Conservation (phyloP, 768 basidiomycete genomes). For the Heimioporus sp. region DNA sequence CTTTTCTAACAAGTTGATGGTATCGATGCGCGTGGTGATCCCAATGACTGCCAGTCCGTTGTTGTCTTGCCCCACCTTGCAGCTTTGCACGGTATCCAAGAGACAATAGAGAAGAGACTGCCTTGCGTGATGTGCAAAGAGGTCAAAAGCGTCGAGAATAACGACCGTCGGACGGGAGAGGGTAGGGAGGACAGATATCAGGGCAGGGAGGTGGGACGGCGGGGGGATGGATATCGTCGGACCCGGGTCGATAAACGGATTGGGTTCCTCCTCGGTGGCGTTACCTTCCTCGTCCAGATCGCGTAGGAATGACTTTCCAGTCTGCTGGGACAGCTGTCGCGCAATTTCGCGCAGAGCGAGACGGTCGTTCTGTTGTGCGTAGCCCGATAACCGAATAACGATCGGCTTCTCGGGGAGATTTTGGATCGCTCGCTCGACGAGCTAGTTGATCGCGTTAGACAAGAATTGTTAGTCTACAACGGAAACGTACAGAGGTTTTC, state of each 20-base stretch:
- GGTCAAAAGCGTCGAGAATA: constrained; percentile 88
- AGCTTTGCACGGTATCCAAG: constrained; percentile 89
- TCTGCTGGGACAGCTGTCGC: constrained; percentile 75
- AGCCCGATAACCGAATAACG: constrained; percentile 79
- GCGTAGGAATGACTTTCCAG: constrained; percentile 55
- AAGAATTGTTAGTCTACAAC: not conserved
- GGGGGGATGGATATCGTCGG: constrained; percentile 49
- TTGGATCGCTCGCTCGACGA: constrained; percentile 57
- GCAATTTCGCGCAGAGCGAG: constrained; percentile 93
- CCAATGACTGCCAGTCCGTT: constrained; percentile 86
- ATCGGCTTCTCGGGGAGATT: constrained; percentile 53
- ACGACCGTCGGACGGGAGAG: constrained; percentile 79
- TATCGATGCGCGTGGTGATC: constrained; percentile 82
- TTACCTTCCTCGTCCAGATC: constrained; percentile 30
- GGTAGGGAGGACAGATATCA: constrained; percentile 76
- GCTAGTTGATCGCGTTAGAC: constrained; percentile 35
- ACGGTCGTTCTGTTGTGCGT: constrained; percentile 81
- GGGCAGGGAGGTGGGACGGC: constrained; percentile 65
- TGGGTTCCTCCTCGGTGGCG: constrained; percentile 40
- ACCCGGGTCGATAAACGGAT: constrained; percentile 47
- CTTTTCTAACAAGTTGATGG: constrained; percentile 88
- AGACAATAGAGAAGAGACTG: constrained; percentile 95
- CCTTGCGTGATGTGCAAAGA: constrained; percentile 88
- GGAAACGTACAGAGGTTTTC: constrained; percentile 62
- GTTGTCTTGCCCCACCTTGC: constrained; percentile 54